Conservation (phyloP, 2,329 filamentous ascomycete species). For the Nannizziopsis arthrosporioides region DNA sequence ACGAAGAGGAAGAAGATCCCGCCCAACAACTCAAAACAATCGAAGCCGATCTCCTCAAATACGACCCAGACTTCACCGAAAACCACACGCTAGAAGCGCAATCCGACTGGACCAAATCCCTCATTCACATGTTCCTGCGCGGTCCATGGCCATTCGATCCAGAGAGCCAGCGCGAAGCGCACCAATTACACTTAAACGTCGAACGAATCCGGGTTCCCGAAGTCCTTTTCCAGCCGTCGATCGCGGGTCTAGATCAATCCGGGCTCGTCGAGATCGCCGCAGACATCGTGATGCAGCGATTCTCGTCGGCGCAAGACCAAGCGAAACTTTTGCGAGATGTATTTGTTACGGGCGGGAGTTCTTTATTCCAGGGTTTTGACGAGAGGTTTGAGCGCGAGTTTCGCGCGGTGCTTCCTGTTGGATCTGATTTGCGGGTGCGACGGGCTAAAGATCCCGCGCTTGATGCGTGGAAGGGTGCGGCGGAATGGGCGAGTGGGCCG, state of each 20-base stretch:
- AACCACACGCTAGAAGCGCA: constrained; percentile 86
- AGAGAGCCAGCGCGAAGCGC: constrained; percentile 64
- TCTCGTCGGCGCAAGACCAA: constrained; percentile 46
- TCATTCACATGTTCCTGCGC: constrained; percentile 80
- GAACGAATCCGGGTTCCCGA: constrained; percentile 91
- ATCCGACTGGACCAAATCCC: constrained; percentile 84
- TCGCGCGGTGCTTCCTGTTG: constrained; percentile 57
- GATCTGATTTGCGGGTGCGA: constrained; percentile 56
- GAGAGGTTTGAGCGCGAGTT: constrained; percentile 65
- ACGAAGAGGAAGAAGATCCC: constrained; percentile 86
- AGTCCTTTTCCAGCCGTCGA: constrained; percentile 82
- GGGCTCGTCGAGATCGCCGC: constrained; percentile 85
- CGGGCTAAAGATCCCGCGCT: constrained; percentile 63
- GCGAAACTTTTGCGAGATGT: constrained; percentile 69
- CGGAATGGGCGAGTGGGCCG: constrained; percentile 58
- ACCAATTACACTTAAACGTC: constrained; percentile 91
- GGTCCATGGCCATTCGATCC: constrained; percentile 78
- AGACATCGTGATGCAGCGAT: constrained; percentile 75
- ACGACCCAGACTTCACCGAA: constrained; percentile 82
- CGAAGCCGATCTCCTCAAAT: constrained; percentile 72
- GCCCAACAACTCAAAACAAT: constrained; percentile 59
- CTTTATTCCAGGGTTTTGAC: constrained; percentile 75
- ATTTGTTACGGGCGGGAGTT: constrained; percentile 90
- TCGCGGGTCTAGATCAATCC: constrained; percentile 85
- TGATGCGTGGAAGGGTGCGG: constrained; percentile 90